Conservation (phyloP, 2,329 filamentous ascomycete genomes). For the Ceratocystis lukuohia region DNA sequence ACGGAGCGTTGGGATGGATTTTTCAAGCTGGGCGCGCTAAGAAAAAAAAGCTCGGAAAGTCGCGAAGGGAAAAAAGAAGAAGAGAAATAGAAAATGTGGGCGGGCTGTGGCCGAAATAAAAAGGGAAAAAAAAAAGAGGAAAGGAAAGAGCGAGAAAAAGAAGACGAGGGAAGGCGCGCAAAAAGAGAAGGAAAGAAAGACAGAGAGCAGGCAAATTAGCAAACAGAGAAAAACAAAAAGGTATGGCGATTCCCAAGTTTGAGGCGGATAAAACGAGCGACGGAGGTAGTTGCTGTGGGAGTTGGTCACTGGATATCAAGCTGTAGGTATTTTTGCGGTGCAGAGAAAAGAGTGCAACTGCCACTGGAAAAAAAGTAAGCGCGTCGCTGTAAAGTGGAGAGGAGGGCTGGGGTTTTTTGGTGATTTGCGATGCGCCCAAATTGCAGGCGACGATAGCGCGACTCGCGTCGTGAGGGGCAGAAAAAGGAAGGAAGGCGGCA, state of each 20-base stretch:
- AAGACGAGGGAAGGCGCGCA: not conserved
- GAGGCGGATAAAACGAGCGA: not conserved
- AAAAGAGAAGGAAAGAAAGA: not conserved
- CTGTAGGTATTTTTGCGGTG: not conserved
- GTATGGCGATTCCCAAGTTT: conserved; percentile 1
- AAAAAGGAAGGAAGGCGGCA: not conserved
- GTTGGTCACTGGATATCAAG: not conserved
- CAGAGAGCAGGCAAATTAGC: not conserved
- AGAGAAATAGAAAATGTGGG: conserved; percentile 4
- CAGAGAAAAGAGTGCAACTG: not conserved
- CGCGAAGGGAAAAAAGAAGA: not conserved
- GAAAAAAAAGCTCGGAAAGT: not conserved
- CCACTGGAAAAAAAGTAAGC: not conserved
- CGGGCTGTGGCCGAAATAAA: conserved; percentile 7
- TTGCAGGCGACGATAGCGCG: not conserved
- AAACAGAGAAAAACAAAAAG: not conserved
- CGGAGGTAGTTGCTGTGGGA: conserved; percentile 5
- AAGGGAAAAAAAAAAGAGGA: not conserved
- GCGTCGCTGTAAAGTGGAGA: conserved; percentile 4
- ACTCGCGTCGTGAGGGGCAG: not conserved
- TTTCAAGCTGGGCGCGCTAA: conserved; percentile 2
- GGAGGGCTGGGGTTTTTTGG: not conserved
- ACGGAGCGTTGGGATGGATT: not conserved
- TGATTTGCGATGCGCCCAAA: conserved; percentile 6
- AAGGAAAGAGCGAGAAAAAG: not conserved